Conservation (phyloP, 306 rosid genomes). For the Trifolium dubium region DNA sequence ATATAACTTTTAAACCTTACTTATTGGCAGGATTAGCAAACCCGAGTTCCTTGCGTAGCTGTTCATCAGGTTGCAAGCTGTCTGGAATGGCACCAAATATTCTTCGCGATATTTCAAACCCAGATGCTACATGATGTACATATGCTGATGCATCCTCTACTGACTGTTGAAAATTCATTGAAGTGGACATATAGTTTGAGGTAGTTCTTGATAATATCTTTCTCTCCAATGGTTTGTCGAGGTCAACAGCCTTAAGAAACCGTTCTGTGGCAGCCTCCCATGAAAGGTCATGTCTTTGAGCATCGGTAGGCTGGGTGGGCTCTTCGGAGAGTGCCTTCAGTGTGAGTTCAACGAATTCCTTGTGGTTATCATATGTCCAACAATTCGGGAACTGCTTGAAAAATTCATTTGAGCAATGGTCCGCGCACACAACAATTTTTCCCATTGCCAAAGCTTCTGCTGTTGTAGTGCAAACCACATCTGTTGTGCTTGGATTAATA, state of each 20-base stretch:
- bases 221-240: constrained; percentile 49
- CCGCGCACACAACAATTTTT: constrained; percentile 77
- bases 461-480: constrained; percentile 97
- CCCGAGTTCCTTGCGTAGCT: constrained; percentile 76
- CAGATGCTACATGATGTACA: constrained; percentile 72
- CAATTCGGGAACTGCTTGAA: constrained; percentile 95
- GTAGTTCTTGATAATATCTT: constrained; percentile 45
- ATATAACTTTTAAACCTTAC: constrained; percentile 45
- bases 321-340: constrained; percentile 63
- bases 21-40: constrained; percentile 46
- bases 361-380: constrained; percentile 53
- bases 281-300: constrained; percentile 66
- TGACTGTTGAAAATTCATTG: constrained; percentile 50
- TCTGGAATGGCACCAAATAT: constrained; percentile 87
- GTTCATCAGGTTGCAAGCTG: constrained; percentile 85
- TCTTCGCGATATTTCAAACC: constrained; percentile 74
- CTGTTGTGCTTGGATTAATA: constrained; percentile 96
- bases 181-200: constrained; percentile 58
- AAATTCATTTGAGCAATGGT: constrained; percentile 93
- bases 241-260: constrained; percentile 63
- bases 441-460: constrained; percentile 99
- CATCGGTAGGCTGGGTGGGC: constrained; percentile 71
- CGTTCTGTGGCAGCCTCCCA: constrained; percentile 95
- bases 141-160: constrained; percentile 71
- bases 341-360: constrained; percentile 67